These are phyloP conservation scores for Trichoderma simmonsii DNA, from an alignment of 2,329 filamentous ascomycete species.

Conservation along the genomic window DNA sequence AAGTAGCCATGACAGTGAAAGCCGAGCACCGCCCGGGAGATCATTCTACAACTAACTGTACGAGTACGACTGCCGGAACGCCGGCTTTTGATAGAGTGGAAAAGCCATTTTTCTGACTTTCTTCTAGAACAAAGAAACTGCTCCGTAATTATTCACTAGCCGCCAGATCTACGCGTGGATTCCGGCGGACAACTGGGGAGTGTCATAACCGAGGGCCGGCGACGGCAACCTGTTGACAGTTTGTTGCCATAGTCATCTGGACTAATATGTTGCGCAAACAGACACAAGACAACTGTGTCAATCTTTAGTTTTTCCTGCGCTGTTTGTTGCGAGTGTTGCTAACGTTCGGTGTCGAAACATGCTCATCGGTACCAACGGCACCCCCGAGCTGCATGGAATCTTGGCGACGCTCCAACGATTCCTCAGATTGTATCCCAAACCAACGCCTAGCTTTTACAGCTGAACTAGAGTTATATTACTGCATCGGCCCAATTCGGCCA, in stretches of 20 bases:
- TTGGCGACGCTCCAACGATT: not conserved
- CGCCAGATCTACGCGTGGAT: not conserved
- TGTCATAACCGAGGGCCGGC: not conserved
- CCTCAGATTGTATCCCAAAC: too few relatives aligned
- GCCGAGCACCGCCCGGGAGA: constrained; percentile 2
- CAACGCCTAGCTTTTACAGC: not conserved
- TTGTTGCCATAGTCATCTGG: not conserved
- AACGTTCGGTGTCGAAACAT: not conserved
- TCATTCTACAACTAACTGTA: not conserved
- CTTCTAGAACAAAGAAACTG: not conserved
- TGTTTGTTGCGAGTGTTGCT: not conserved
- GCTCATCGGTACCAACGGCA: not conserved
- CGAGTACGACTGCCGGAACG: not conserved
- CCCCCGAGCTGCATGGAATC: not conserved
- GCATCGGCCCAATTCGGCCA: not conserved
- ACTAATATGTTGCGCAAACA: not conserved
- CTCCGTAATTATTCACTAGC: not conserved
- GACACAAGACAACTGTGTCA: not conserved
- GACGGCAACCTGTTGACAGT: not conserved
- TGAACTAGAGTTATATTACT: not conserved
- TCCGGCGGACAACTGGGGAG: not conserved
- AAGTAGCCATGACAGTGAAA: not conserved
- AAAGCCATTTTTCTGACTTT: not conserved
- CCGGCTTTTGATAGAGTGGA: constrained; percentile 1
- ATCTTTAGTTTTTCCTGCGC: not conserved